Evolutionary conservation across 306 rosid genomes (phyloP), one percentile per base, ranked within the genome.

Genomic region (Luffa acutangula): DNA sequence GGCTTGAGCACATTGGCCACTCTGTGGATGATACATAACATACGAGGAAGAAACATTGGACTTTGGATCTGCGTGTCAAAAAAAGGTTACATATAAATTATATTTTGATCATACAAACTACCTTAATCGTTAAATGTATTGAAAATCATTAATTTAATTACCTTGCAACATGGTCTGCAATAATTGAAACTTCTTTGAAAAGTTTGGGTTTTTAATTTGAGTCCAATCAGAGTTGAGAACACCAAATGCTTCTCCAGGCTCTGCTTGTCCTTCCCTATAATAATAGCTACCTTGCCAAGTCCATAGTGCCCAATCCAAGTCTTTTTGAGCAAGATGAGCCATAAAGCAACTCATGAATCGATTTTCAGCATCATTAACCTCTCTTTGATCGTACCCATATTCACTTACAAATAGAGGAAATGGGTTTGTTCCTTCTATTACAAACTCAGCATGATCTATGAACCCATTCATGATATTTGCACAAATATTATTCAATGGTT

Each of bases 261-360:
- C 84, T 54, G 59, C 1, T 0, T 6, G 37, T 5, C 86, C 86
- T 69, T 84, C 70, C 43, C 81, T 84, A 2, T 3, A 64, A 66
- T 85, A 86, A 54, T 88, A 88, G 64, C 81, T 84, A 57, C 89
- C 89, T 70, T 72, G 77, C 60, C 83, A 84, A 20, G 87, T 84
- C 89, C 90, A 86, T 80, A 86, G 46, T 60, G 81, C 78, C 86
- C 89, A 88, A 70, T 86, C 89, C 75, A 88, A 75, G 64, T 88
- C 8, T 87, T 59, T 81, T 82, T 49, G 80, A 85, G 67, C 85
- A 80, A 87, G 88, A 42, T 89, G 84, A 4, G 93, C 75, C 10
- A 80, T 81, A 10, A 86, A 49, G 77, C 89, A 80, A 5, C 80
- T 80, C 8, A 84, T 3, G 66, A 31, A 88, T 9, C 71, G 63